These are phyloP conservation scores for Picea glauca DNA, from an alignment of 75 land plant genomes.

Conservation along the genomic window DNA sequence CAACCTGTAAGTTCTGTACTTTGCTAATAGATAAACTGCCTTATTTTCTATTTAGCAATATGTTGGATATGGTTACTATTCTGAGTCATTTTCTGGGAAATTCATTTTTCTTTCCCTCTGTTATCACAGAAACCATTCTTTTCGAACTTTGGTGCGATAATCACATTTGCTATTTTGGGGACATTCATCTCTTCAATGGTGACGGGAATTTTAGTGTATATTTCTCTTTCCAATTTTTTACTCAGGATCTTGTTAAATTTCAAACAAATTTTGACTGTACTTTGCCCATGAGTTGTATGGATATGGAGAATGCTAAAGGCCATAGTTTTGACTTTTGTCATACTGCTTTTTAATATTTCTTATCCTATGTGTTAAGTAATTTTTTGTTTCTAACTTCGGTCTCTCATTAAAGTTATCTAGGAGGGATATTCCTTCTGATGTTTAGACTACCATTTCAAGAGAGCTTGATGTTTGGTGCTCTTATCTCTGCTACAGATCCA, in stretches of 20 bases:
- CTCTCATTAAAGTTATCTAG: slow-evolving; percentile 67
- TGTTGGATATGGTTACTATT: background rate
- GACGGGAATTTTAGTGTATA: slow-evolving; percentile 92
- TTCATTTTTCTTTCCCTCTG: slow-evolving; percentile 11
- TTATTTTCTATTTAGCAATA: background rate
- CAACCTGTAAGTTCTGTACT: slow-evolving; percentile 66
- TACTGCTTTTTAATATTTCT: background rate
- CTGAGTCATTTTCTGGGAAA: background rate
- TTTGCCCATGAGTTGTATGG: background rate
- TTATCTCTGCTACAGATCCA: slow-evolving; percentile 97
- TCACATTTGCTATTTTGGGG: slow-evolving; percentile 87
- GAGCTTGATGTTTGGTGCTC: slow-evolving; percentile 90
- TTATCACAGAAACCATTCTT: slow-evolving; percentile 91
- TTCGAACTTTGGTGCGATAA: slow-evolving; percentile 97
- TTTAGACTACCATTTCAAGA: slow-evolving; percentile 88
- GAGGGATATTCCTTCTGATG: slow-evolving; percentile 81
- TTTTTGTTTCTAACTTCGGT: background rate
- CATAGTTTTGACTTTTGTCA: background rate
- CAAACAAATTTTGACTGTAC: background rate
- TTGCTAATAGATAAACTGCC: background rate
- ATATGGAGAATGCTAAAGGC: background rate
- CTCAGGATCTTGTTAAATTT: background rate
- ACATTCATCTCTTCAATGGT: slow-evolving; percentile 90
- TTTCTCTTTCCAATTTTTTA: background rate
- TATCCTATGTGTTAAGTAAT: background rate